Conservation (phyloP, 768 basidiomycete genomes). For the Clavulina sp. region DNA sequence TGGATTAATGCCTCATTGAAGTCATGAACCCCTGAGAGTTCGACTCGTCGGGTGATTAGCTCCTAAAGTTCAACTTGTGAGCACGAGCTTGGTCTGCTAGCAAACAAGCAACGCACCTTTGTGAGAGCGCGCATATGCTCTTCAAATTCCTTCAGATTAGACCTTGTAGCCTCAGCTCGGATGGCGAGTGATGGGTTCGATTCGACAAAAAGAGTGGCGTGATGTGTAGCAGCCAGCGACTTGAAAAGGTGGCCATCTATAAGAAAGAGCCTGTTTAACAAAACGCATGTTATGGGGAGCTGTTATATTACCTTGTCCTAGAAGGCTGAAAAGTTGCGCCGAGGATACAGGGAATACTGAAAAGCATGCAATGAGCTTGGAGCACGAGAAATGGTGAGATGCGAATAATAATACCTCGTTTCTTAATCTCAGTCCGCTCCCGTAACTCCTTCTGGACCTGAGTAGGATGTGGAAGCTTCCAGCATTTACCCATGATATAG, state of each 20-base stretch:
- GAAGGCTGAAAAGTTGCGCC: not conserved
- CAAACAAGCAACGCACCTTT: not conserved
- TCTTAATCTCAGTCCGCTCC: not conserved
- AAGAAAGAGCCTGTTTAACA: not conserved
- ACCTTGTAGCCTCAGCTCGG: not conserved
- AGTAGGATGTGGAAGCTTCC: constrained; percentile 1
- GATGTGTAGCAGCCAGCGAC: not conserved
- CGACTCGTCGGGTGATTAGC: not conserved
- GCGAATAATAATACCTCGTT: not conserved
- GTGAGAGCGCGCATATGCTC: not conserved
- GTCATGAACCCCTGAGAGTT: not conserved
- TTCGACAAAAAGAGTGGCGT: not conserved
- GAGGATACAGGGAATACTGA: not conserved
- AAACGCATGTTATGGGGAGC: not conserved
- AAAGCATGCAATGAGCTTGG: not conserved
- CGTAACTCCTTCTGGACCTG: not conserved
- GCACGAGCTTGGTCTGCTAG: not conserved
- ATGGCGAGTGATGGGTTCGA: not conserved
- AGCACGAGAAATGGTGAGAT: not conserved
- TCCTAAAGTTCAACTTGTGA: not conserved
- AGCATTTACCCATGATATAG: not conserved
- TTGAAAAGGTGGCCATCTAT: not conserved
- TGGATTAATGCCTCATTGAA: not conserved
- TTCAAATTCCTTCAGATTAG: not conserved
- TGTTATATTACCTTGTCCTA: not conserved